A percentile compares a stretch with the other conserved stretches of the same genome.
Conservation (phyloP, 1,284 basidiomycete species). For the Taiwanofungus camphoratus region DNA sequence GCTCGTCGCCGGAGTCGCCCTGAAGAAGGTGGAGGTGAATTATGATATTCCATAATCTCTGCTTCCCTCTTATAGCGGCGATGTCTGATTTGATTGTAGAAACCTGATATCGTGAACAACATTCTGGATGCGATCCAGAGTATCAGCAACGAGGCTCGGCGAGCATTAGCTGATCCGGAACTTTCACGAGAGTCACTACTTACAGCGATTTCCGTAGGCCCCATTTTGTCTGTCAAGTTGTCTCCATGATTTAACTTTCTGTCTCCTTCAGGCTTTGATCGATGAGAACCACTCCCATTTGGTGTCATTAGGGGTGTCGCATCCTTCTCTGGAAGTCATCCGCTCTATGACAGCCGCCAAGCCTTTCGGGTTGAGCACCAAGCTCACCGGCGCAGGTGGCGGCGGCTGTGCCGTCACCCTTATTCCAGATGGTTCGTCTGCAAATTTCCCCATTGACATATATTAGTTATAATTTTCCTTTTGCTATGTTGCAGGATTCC, state of each 20-base stretch:
- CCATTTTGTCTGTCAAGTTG: too few relatives aligned
- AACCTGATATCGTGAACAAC: constrained; percentile 73
- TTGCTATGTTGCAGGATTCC: constrained; percentile 66
- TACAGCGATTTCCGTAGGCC: constrained; percentile 51
- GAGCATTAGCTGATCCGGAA: constrained; percentile 71
- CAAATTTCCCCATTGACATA: neutral
- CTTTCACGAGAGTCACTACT: constrained; percentile 59
- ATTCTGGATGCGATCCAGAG: constrained; percentile 75
- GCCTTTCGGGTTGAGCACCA: constrained; percentile 81
- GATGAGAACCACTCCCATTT: constrained; percentile 88
- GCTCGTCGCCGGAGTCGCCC: constrained; percentile 84
- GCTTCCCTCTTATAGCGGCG: constrained; percentile 11
- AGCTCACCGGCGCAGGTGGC: constrained; percentile 98
- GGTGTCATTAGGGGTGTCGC: constrained; percentile 88
- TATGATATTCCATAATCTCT: constrained; percentile 9
- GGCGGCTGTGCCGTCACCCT: constrained; percentile 97
- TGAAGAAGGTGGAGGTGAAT: constrained; percentile 62
- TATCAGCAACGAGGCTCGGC: constrained; percentile 77
- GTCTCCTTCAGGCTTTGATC: constrained; percentile 59
- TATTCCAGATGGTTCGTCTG: constrained; percentile 76
- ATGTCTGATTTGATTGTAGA: constrained; percentile 34
- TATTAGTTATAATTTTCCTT: constrained; percentile 7
- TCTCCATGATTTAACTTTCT: too few relatives aligned
- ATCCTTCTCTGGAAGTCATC: constrained; percentile 84
- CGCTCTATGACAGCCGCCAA: constrained; percentile 58